Conservation (phyloP, 805 yeast genomes). For the Wickerhamomyces kurtzmanii region DNA sequence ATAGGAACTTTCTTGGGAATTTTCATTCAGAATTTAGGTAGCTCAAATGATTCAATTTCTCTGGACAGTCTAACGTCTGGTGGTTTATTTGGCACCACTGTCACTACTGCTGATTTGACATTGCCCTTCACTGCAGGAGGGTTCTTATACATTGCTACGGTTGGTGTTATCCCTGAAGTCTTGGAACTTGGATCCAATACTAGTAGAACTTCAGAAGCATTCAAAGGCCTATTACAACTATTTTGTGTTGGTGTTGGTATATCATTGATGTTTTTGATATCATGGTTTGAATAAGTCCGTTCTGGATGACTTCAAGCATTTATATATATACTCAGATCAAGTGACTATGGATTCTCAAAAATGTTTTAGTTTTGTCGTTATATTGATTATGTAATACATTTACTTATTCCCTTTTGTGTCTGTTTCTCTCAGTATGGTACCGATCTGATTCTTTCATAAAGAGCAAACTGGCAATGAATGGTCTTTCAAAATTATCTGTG, state of each 20-base stretch:
- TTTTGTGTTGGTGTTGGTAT: slow-evolving; percentile 43
- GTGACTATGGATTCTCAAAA: no score
- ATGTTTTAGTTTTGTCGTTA: no score
- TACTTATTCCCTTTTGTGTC: no score
- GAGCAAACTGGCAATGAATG: no score
- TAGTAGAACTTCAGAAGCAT: slow-evolving; percentile 26
- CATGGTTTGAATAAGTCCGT: slow-evolving; percentile 19
- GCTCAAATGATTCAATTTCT: slow-evolving; percentile 1
- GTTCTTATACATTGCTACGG: slow-evolving; percentile 61
- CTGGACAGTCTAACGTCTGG: slow-evolving; percentile 8
- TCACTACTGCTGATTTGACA: slow-evolving; percentile 38
- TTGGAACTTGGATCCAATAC: slow-evolving; percentile 30
- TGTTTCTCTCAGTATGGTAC: no score
- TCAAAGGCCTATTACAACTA: slow-evolving; percentile 35
- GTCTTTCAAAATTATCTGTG: no score
- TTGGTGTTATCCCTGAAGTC: slow-evolving; percentile 69
- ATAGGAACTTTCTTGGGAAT: slow-evolving; percentile 62
- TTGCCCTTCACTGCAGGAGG: slow-evolving; percentile 75
- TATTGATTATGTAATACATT: no score
- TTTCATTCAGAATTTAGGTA: slow-evolving; percentile 33
- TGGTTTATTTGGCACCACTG: slow-evolving; percentile 42
- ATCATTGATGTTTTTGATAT: slow-evolving; percentile 38
- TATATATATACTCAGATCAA: no score
- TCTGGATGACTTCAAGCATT: no score
- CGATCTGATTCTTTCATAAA: no score